Conservation (phyloP, 768 basidiomycete genomes). For the Suillus spraguei region DNA sequence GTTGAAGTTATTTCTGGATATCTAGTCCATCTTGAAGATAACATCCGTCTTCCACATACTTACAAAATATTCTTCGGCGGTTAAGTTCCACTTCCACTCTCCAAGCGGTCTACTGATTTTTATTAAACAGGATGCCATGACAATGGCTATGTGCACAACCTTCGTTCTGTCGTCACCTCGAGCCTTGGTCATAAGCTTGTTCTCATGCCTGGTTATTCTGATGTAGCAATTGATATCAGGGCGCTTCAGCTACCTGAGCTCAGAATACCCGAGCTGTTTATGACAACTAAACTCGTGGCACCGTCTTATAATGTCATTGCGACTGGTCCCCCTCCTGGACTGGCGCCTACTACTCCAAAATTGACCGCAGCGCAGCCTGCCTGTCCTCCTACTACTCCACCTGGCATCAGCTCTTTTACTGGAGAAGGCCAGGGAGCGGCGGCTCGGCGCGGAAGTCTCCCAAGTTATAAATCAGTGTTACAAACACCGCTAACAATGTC, state of each 20-base stretch:
- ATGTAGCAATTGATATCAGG: conserved; percentile 60
- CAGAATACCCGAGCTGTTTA: conserved; percentile 59
- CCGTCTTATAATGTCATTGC: conserved; percentile 29
- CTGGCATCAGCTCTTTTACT: conserved; percentile 7
- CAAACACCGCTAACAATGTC: conserved; percentile 22
- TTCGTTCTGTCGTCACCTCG: conserved; percentile 65
- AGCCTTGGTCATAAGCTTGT: conserved; percentile 67
- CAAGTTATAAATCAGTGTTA: conserved; percentile 46
- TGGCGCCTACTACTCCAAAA: conserved; percentile 21
- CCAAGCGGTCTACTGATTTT: background rate
- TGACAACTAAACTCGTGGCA: conserved; percentile 52
- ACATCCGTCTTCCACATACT: conserved; percentile 59
- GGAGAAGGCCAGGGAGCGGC: conserved; percentile 19
- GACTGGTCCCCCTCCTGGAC: conserved; percentile 28
- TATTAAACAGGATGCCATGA: conserved; percentile 62
- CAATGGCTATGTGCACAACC: conserved; percentile 66
- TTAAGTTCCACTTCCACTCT: conserved; percentile 30
- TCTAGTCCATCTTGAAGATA: conserved; percentile 43
- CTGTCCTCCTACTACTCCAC: conserved; percentile 8
- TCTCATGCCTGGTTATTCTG: conserved; percentile 62
- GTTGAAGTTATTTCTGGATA: conserved; percentile 9
- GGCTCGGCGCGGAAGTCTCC: conserved; percentile 28
- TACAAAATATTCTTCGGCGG: conserved; percentile 71
- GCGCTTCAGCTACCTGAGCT: conserved; percentile 58
- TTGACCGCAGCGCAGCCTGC: conserved; percentile 4